Evolutionary conservation across 2,329 filamentous ascomycete species (phyloP), one percentile per base, ranked within the genome.

Genomic region (Fusarium neocosmosporiellum): DNA sequence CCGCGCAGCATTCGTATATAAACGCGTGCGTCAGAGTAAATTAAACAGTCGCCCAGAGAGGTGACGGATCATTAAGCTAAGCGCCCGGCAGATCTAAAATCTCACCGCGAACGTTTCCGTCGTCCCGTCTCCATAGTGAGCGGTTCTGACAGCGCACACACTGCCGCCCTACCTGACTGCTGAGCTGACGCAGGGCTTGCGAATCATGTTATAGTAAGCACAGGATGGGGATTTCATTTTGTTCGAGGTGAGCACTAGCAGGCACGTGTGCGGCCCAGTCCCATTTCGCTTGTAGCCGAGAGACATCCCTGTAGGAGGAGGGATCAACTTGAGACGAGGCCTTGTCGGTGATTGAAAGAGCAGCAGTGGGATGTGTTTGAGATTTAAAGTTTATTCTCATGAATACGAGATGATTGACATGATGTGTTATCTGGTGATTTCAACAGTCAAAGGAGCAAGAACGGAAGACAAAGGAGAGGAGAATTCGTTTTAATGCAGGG

Each of bases 211-310:
- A 36, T 55, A 34, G 29, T 34, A 55, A 55, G 50, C 50, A 50
- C 29, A 55, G 20, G 20, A 37, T 36, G 33, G 33, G 34, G 53
- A 27, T 22, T 50, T 50, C 46, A 50, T 50, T 50, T 50, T 37
- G 54, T 34, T 37, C 31, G 31, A 22, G 33, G 54, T 37, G 33
- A 58, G 54, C 54, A 58, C 33, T 58, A 37, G 34, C 33, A 58
- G 54, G 54, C 54, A 58, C 54, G 33, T 58, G 34, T 37, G 54
- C 33, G 31, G 20, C 29, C 53, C 54, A 71, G 68, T 65, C 69
- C 46, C 68, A 69, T 71, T 59, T 72, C 69, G 69, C 69, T 71
- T 72, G 55, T 59, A 60, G 31, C 69, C 69, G 69, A 71, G 24
- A 31, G 46, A 10, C 43, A 65, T 55, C 68, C 69, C 69, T 66